Evolutionary conservation across 352 stramenopile species (phyloP), one percentile per base, ranked within the genome.

Genomic region (Aphanomyces cochlioides): DNA sequence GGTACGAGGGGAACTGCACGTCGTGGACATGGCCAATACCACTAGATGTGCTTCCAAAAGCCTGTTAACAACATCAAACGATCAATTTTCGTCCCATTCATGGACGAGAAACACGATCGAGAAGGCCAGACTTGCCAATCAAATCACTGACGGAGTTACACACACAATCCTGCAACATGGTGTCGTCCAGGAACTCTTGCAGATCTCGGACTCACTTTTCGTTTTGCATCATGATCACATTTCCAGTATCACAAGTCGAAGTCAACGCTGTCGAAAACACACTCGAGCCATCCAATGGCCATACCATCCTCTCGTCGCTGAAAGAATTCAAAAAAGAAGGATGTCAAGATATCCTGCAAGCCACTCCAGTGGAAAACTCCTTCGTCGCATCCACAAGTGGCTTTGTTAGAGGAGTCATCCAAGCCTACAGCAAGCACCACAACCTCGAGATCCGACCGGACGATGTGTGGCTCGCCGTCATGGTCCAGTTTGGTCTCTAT

Each of bases 401-500:
- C 15, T 69, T 69, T 37, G 43, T 61, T 2, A 3, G 19, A 1
- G 63, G 63, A 1, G 63, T 38, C 21, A 12, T 69, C 8, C 41
- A 21, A 34, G 60, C 60, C 19, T 67, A 67, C 36, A 69, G 59
- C 50, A 2, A 56, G 1, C 63, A 69, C 63, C 63, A 69, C 50
- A 34, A 69, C 37, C 63, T 69, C 28, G 41, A 59, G 7, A 15
- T 69, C 7, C 63, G 63, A n/a, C 63, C 63, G 15, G 63, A 69
- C 50, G 63, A 69, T 5, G 50, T 69, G 5, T 69, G 63, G 63
- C 63, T 69, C 39, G 63, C 63, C 34, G 59, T 69, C 17, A 61
- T 57, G 40, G 48, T 57, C 6, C 63, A 69, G 37, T 69, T 69
- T 19, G 10, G 43, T 28, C 34, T 60, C 12, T 69, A 40, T 38